phyloP scores from a whole-genome alignment of 116 monocot species.

The Dioscorea cayenensis region DNA sequence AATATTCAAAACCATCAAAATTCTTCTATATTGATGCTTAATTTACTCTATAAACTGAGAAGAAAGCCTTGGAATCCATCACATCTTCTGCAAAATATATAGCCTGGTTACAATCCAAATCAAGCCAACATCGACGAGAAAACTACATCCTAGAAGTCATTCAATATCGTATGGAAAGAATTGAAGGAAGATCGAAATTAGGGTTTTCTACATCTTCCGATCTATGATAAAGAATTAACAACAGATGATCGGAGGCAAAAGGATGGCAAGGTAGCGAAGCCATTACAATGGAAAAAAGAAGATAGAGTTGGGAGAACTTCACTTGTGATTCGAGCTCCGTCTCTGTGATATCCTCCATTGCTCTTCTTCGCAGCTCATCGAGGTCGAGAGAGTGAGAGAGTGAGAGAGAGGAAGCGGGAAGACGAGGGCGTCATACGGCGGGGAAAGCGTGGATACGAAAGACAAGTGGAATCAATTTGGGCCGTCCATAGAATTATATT shows the following conservation, averaged over 20 bases:
- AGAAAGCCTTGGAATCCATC: too few species aligned
- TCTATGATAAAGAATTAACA: not conserved
- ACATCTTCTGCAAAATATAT: too few species aligned
- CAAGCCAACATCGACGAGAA: not conserved
- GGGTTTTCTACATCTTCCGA: not conserved
- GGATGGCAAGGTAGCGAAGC: not conserved
- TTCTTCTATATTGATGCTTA: too few species aligned
- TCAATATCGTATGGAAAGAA: not conserved
- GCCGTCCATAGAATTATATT: not conserved
- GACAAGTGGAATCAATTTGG: not conserved
- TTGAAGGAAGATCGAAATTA: not conserved
- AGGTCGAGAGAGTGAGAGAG: not conserved
- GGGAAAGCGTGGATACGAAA: not conserved
- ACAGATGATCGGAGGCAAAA: not conserved
- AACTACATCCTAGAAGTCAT: not conserved
- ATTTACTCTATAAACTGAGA: too few species aligned
- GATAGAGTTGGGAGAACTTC: not conserved
- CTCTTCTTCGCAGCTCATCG: not conserved
- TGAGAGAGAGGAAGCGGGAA: not conserved
- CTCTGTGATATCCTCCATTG: conserved; percentile 48
- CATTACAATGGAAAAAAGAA: not conserved
- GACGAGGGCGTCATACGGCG: not conserved
- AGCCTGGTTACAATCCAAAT: too few species aligned
- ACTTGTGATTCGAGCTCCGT: conserved; percentile 58
- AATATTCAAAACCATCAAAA: too few species aligned